Evolutionary conservation across 768 basidiomycete species (phyloP).

Genomic region (Leccinum variicolor): DNA sequence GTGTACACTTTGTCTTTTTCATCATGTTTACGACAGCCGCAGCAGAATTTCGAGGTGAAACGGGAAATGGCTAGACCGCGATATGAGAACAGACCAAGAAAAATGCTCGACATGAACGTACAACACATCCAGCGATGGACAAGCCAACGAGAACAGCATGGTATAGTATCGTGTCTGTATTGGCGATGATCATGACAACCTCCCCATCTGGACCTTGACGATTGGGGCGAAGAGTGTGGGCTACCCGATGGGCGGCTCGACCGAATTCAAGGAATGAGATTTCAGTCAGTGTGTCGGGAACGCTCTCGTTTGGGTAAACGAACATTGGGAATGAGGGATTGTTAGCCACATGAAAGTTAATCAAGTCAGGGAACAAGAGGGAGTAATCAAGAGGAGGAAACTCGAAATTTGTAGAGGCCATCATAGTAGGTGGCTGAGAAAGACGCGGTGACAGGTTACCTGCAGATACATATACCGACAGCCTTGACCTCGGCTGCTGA

Average conservation of each 20-base stretch:
- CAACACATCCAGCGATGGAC: slow-evolving; percentile 37
- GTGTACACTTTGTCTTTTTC: slow-evolving; percentile 16
- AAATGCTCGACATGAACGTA: slow-evolving; percentile 24
- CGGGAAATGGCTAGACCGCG: slow-evolving; percentile 29
- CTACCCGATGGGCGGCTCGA: slow-evolving; percentile 32
- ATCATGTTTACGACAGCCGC: slow-evolving; percentile 18
- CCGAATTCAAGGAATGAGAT: slow-evolving; percentile 28
- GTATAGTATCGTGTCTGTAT: slow-evolving; percentile 33
- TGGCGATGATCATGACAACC: slow-evolving; percentile 22
- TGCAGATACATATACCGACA: no score
- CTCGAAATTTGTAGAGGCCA: background rate
- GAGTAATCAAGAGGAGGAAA: slow-evolving; percentile 26
- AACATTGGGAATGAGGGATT: slow-evolving; percentile 24
- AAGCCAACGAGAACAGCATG: slow-evolving; percentile 34
- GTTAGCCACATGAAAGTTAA: slow-evolving; percentile 23
- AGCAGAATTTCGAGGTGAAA: slow-evolving; percentile 29
- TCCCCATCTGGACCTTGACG: slow-evolving; percentile 21
- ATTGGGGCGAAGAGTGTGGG: slow-evolving; percentile 38
- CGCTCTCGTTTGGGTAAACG: slow-evolving; percentile 10
- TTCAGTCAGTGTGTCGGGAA: slow-evolving; percentile 10
- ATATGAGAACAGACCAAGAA: slow-evolving; percentile 20
- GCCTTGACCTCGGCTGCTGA: no score
- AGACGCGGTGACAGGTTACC: background rate
- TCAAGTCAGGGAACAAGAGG: slow-evolving; percentile 20
- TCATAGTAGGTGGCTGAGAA: background rate